Conservation (phyloP, 2,329 filamentous ascomycete genomes). For the Stylonectria norvegica region DNA sequence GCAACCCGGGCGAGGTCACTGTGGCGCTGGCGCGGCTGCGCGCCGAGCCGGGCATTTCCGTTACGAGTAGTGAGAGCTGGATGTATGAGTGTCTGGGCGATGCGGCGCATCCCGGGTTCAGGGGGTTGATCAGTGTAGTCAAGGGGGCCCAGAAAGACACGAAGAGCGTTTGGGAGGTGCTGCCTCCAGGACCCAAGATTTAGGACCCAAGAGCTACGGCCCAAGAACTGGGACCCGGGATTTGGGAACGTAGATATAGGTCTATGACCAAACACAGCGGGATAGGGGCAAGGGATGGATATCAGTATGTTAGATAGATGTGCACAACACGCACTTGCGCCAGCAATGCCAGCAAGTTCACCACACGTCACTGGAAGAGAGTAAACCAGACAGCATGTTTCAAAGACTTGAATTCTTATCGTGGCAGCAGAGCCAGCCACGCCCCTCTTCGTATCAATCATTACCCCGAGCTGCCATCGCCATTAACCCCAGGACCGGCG, state of each 20-base stretch:
- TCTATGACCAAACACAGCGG: too few species aligned
- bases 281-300: too few species aligned
- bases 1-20: conserved; percentile 75
- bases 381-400: too few species aligned
- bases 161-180: conserved; percentile 60
- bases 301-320: too few species aligned
- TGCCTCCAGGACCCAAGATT: conserved; percentile 59
- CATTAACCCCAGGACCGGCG: conserved; percentile 7
- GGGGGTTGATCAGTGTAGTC: conserved; percentile 68
- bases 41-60: conserved; percentile 64
- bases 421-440: background rate
- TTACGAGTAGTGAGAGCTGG: conserved; percentile 86
- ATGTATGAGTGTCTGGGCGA: conserved; percentile 89
- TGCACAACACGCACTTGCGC: too few species aligned
- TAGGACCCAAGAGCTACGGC: conserved; percentile 29
- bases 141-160: conserved; percentile 74
- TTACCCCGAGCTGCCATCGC: conserved; percentile 14
- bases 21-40: conserved; percentile 75
- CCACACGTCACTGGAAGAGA: too few species aligned
- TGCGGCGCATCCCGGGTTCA: conserved; percentile 70
- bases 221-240: too few species aligned
- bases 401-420: too few species aligned
- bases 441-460: conserved; percentile 8
- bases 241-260: too few species aligned
- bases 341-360: too few species aligned